Conservation (phyloP, 1,284 basidiomycete species). For the Marasmius fiardii region DNA sequence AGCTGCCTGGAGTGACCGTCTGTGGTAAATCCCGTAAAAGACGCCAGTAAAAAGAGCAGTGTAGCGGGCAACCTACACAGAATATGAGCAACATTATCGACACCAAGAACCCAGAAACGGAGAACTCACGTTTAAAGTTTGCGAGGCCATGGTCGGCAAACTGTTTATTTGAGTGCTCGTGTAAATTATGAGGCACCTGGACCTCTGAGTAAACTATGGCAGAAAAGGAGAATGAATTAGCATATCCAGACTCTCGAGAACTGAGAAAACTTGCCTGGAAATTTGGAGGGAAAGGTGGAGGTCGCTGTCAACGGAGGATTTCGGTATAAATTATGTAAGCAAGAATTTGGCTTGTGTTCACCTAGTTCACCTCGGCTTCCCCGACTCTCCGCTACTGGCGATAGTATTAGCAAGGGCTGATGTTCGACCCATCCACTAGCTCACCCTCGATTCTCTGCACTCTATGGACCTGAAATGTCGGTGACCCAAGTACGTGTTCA, state of each 20-base stretch:
- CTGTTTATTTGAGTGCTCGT: constrained; percentile 8
- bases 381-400: too few species aligned
- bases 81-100: constrained; percentile 4
- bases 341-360: too few species aligned
- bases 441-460: too few species aligned
- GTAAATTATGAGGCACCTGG: constrained; percentile 4
- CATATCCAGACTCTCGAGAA: background rate
- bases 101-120: background rate
- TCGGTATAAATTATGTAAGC: constrained; percentile 38
- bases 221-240: background rate
- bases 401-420: too few species aligned
- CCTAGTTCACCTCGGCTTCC: too few species aligned
- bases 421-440: too few species aligned
- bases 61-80: constrained; percentile 87
- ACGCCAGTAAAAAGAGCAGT: constrained; percentile 88
- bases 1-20: constrained; percentile 83
- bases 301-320: constrained; percentile 31
- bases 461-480: too few species aligned
- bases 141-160: constrained; percentile 46
- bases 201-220: background rate
- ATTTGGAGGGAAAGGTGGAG: constrained; percentile 23
- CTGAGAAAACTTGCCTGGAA: constrained; percentile 22
- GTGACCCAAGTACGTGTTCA: too few species aligned
- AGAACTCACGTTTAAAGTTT: constrained; percentile 58
- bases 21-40: constrained; percentile 91